These are phyloP conservation scores for Calendula officinalis DNA, from an alignment of 129 eudicot genomes.

Conservation along the genomic window DNA sequence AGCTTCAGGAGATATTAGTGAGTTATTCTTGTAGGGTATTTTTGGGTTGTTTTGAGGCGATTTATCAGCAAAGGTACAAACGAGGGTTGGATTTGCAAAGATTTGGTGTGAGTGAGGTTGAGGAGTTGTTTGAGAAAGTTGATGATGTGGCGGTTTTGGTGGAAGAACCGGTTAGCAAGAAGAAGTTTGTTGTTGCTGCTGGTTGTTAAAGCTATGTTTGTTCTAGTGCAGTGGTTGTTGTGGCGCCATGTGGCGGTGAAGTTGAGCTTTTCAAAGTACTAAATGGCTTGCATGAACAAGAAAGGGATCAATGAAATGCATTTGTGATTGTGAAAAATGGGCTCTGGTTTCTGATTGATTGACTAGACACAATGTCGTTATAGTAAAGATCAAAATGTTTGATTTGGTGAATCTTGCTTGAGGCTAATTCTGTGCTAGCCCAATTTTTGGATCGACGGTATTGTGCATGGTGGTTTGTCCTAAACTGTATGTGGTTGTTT, in stretches of 20 bases:
- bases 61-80: constrained; percentile 80
- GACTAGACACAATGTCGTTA: too few species aligned
- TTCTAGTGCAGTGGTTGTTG: not conserved
- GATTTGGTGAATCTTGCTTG: not conserved
- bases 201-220: constrained; percentile 28
- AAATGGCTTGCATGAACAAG: not conserved
- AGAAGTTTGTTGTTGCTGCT: constrained; percentile 65
- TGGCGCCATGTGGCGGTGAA: not conserved
- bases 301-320: not conserved
- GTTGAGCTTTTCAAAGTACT: constrained; percentile 3
- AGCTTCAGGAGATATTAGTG: constrained; percentile 88
- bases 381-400: too few species aligned
- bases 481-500: constrained; percentile 6
- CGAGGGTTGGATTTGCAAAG: constrained; percentile 52
- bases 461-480: not conserved
- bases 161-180: constrained; percentile 72
- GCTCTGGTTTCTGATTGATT: too few species aligned
- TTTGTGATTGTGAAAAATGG: not conserved
- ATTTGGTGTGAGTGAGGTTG: constrained; percentile 74
- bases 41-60: constrained; percentile 67
- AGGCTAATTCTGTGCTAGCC: not conserved
- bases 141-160: constrained; percentile 68
- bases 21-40: constrained; percentile 74
- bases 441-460: not conserved
- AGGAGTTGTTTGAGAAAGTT: constrained; percentile 79